A percentile compares a stretch with the other conserved stretches of the same genome.
Conservation (phyloP, 2,329 filamentous ascomycete species). For the Fusarium graminum region DNA sequence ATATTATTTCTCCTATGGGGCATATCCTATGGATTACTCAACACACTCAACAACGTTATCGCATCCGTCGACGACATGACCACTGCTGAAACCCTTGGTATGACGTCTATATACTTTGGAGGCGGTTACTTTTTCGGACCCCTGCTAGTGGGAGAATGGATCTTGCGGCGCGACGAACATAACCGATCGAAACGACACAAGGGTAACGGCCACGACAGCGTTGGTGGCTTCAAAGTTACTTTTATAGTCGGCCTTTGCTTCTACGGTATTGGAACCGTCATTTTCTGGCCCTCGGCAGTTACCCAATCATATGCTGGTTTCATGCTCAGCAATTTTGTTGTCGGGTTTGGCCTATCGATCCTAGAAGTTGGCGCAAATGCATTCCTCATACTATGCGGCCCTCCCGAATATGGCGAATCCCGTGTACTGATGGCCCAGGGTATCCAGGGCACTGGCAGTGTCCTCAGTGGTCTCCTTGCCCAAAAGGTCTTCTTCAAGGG, state of each 20-base stretch:
- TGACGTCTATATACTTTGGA: constrained; percentile 78
- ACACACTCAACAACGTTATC: constrained; percentile 81
- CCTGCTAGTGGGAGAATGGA: constrained; percentile 75
- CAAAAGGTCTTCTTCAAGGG: constrained; percentile 79
- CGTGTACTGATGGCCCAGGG: constrained; percentile 81
- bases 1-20: constrained; percentile 91
- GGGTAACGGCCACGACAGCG: constrained; percentile 57
- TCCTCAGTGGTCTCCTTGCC: constrained; percentile 79
- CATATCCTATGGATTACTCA: constrained; percentile 87
- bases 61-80: constrained; percentile 72
- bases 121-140: constrained; percentile 79
- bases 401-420: constrained; percentile 78
- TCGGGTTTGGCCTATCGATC: constrained; percentile 80
- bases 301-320: constrained; percentile 82
- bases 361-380: constrained; percentile 87
- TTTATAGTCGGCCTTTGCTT: constrained; percentile 83
- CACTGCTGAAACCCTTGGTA: constrained; percentile 71
- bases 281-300: constrained; percentile 86
- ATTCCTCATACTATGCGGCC: constrained; percentile 78
- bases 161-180: constrained; percentile 76
- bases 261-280: constrained; percentile 82
- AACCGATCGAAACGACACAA: constrained; percentile 60
- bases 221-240: constrained; percentile 80
- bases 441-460: constrained; percentile 79
- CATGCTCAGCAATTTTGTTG: constrained; percentile 78